Conservation (phyloP, 441 rosid genomes). For the Aleurites moluccanus region DNA sequence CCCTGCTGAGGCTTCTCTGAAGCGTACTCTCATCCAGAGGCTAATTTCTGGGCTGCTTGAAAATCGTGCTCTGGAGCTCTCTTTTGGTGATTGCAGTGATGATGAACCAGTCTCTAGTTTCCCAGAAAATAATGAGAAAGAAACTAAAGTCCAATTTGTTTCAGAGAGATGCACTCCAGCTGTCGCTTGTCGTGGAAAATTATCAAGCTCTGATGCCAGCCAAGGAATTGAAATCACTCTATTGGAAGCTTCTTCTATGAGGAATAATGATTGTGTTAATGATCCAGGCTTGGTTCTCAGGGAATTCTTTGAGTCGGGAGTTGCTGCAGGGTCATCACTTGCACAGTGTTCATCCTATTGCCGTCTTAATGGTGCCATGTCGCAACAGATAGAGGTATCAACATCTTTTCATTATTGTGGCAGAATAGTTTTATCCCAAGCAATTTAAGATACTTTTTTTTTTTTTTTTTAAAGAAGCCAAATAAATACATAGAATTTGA, state of each 20-base stretch:
- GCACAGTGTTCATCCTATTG: constrained; percentile 60
- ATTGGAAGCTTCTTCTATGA: constrained; percentile 59
- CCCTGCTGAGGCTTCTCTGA: constrained; percentile 66
- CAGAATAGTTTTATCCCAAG: constrained; percentile 10
- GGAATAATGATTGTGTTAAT: constrained; percentile 50
- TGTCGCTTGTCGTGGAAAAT: constrained; percentile 45
- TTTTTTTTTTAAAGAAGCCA: background rate
- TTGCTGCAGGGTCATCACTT: constrained; percentile 63
- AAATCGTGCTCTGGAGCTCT: constrained; percentile 31
- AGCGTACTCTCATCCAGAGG: constrained; percentile 57
- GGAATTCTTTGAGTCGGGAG: constrained; percentile 76
- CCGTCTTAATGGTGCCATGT: constrained; percentile 47
- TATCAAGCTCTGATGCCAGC: constrained; percentile 43
- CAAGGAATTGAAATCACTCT: constrained; percentile 75
- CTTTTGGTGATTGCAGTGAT: constrained; percentile 33
- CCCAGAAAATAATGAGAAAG: constrained; percentile 42
- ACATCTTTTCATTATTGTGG: constrained; percentile 15
- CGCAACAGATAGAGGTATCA: constrained; percentile 64
- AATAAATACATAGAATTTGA: background rate
- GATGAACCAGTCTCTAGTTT: constrained; percentile 43
- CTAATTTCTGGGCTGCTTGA: constrained; percentile 55
- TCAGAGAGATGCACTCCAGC: constrained; percentile 42
- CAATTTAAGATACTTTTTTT: background rate
- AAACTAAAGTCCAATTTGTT: constrained; percentile 40
- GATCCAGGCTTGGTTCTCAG: constrained; percentile 83